Conservation (phyloP, 805 yeast genomes). For the Hanseniaspora occidentalis region DNA sequence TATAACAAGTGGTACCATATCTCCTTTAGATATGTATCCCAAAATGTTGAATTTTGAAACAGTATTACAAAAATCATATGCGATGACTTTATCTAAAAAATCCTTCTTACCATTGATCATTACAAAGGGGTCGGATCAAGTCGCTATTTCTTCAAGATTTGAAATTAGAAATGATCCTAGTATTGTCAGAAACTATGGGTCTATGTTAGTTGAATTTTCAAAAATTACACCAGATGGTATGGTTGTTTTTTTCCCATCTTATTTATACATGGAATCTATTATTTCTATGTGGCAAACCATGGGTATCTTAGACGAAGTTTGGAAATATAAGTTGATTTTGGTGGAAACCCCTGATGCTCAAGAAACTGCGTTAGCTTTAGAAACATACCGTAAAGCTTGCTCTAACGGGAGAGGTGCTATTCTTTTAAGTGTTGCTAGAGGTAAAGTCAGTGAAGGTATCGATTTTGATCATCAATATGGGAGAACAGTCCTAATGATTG, state of each 20-base stretch:
- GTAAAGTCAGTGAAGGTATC: conserved; percentile 96
- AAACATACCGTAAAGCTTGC: conserved; percentile 92
- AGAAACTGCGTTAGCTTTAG: conserved; percentile 90
- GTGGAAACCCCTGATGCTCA: conserved; percentile 99
- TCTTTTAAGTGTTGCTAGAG: conserved; percentile 93
- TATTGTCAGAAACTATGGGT: conserved; percentile 94
- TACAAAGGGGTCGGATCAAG: conserved; percentile 97
- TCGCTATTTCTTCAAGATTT: conserved; percentile 88
- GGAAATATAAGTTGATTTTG: conserved; percentile 90
- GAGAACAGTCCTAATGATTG: conserved; percentile 94
- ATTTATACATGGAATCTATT: conserved; percentile 94
- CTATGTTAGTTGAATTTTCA: conserved; percentile 79
- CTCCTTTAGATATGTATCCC: conserved; percentile 98
- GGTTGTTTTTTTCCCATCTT: conserved; percentile 96
- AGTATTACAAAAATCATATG: conserved; percentile 84
- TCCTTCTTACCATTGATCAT: conserved; percentile 92
- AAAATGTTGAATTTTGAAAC: conserved; percentile 91
- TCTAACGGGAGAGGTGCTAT: conserved; percentile 97
- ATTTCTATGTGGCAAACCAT: conserved; percentile 98
- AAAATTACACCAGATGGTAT: conserved; percentile 96
- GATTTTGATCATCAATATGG: conserved; percentile 99
- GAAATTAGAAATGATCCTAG: conserved; percentile 97
- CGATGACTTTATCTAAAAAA: conserved; percentile 88
- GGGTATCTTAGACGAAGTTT: conserved; percentile 96
- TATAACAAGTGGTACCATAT: conserved; percentile 94